Conservation (phyloP, 257 asterid species). For the Scutellaria barbata region DNA sequence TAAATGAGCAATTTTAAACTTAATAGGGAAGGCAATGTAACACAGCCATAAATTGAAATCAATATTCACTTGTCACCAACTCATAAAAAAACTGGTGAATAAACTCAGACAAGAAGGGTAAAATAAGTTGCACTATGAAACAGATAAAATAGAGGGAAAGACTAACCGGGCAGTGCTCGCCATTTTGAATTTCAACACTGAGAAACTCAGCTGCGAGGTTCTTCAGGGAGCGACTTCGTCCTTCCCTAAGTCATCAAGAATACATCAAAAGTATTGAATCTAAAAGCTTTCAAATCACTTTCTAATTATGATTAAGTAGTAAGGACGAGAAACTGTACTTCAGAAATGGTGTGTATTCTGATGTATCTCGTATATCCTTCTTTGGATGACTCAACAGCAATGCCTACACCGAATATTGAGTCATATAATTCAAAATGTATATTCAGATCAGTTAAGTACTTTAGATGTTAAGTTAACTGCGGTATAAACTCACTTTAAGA, state of each 20-base stretch:
- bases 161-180: slow-evolving; percentile 94
- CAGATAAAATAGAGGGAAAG: slow-evolving; percentile 26
- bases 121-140: neutral
- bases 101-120: neutral
- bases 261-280: slow-evolving; percentile 17
- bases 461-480: slow-evolving; percentile 1
- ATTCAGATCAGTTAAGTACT: neutral
- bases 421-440: neutral
- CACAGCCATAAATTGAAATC: neutral
- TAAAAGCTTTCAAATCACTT: slow-evolving; percentile 16
- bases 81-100: slow-evolving; percentile 18
- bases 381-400: slow-evolving; percentile 88
- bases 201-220: slow-evolving; percentile 76
- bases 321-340: slow-evolving; percentile 52
- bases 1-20: neutral
- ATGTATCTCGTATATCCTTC: slow-evolving; percentile 89
- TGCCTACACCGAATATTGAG: slow-evolving; percentile 56
- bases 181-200: slow-evolving; percentile 80
- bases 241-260: slow-evolving; percentile 70
- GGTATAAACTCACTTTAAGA: slow-evolving; percentile 62
- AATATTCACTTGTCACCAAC: neutral
- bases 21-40: neutral
- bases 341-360: slow-evolving; percentile 71
- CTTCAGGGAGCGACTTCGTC: slow-evolving; percentile 80
- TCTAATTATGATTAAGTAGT: slow-evolving; percentile 30